Evolutionary conservation across 257 asterid genomes (phyloP), one percentile per base, ranked within the genome.

Genomic region (Vinca minor): DNA sequence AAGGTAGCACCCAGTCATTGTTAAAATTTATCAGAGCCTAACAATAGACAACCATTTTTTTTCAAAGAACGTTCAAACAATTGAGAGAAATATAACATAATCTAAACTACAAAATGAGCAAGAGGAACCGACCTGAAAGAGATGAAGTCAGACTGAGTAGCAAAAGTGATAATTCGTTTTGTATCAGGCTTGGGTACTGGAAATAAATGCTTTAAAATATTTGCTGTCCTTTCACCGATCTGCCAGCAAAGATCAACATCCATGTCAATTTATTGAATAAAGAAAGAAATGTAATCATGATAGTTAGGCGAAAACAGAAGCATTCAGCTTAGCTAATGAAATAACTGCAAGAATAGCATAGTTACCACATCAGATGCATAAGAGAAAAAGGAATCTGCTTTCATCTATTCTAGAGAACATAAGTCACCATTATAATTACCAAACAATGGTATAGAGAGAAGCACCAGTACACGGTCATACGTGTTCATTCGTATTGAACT

Each of bases 181-280:
- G 98, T 81, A 69, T 92, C 96, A 11, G 95, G 86, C 78, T 92
- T 92, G 62, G 98, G 96, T 18, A 87, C 89, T n/a, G 96, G 98
- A 79, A 92, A 89, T 68, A 92, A 82, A 78, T 87, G 74, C 84
- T 87, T 89, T 42, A 92, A 73, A 73, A 92, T 92, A 68, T 89
- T 92, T 23, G 86, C 85, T 0, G 96, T 89, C 72, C 97, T 84
- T 75, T 77, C 83, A 49, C 97, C 98, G 71, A 87, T 79, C 98
- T 89, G 86, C 67, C 58, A 84, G 42, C 54, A 71, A 70, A 63
- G 28, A 71, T 54, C 67, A 49, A 76, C 46, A 69, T 46, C 55
- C 59, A 66, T 17, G 31, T 44, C 39, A 49, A 29, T 47, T 59
- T 34, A 59, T 29, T 32, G 5, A 39, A 41, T 7, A 64, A 46